These are phyloP conservation scores for Aspergillus coremiiformis DNA, from an alignment of 495 filamentous ascomycete species.

Conservation along the genomic window DNA sequence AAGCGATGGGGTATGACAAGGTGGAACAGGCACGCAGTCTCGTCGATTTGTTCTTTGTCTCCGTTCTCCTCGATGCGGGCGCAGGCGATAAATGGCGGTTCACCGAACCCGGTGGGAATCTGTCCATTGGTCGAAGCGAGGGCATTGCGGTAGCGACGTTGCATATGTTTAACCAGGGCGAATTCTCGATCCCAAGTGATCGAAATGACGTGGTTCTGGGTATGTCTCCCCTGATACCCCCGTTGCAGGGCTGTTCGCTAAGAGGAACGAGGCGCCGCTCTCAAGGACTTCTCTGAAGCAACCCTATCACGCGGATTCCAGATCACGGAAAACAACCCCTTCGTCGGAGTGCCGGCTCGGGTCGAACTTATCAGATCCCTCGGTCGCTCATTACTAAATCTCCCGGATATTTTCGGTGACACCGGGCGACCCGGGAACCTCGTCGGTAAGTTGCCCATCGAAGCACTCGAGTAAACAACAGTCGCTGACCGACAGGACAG, in stretches of 20 bases:
- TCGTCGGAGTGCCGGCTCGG: slow-evolving; percentile 44
- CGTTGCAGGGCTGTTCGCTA: not conserved
- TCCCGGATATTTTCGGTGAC: slow-evolving; percentile 44
- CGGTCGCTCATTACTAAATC: slow-evolving; percentile 37
- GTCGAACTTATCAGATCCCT: slow-evolving; percentile 42
- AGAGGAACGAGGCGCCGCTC: slow-evolving; percentile 10
- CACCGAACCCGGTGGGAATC: slow-evolving; percentile 41
- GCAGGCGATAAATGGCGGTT: slow-evolving; percentile 70
- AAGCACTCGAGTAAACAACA: not conserved
- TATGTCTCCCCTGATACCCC: slow-evolving; percentile 13
- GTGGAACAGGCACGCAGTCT: slow-evolving; percentile 69
- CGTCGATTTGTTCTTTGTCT: slow-evolving; percentile 79
- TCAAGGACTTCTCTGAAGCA: slow-evolving; percentile 12
- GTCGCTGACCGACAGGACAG: slow-evolving; percentile 16
- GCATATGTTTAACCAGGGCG: slow-evolving; percentile 50
- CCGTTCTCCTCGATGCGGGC: slow-evolving; percentile 84
- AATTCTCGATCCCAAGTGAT: slow-evolving; percentile 27
- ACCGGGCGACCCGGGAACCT: slow-evolving; percentile 48
- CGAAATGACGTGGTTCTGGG: slow-evolving; percentile 24
- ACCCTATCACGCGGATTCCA: slow-evolving; percentile 30
- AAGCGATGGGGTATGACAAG: slow-evolving; percentile 50
- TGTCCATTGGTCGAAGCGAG: slow-evolving; percentile 46
- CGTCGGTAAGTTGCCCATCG: slow-evolving; percentile 33
- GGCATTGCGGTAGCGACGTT: slow-evolving; percentile 53
- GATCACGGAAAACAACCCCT: slow-evolving; percentile 41